Evolutionary conservation across 345 rosid species (phyloP), one percentile per base, ranked within the genome.

Genomic region (Gossypioides kirkii): DNA sequence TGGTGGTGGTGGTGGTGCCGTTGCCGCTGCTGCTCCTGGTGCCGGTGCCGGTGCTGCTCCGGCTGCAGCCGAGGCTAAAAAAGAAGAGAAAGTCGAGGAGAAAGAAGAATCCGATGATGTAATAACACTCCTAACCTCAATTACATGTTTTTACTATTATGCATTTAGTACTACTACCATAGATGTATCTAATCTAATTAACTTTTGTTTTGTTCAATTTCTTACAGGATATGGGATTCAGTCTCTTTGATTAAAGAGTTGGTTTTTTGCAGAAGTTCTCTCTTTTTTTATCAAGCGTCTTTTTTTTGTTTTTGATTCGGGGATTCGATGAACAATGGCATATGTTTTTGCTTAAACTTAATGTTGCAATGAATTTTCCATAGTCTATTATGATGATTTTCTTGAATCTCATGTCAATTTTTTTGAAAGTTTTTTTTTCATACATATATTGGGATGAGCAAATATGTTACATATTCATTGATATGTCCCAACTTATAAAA

Each of bases 31-130:
- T 25, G 80, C 85, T 6, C 59, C 82, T 3, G 82, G 81, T 0
- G 86, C 76, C 0, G 86, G 76, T 2, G 86, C 69, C 47, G 80
- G 70, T 4, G 88, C 85, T 1, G 84, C 86, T 0, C 84, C 88
- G 0, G 89, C 88, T 0, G 88, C 90, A n/a, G 80, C 74, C 17
- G 94, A 90, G 86, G 23, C 91, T 9, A 88, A 90, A 86, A 86
- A 88, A 74, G 98, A 89, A 61, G 93, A 92, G 77, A 90, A 90
- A 77, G 88, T 84, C 0, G 96, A 88, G 72, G 87, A 86, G 85
- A 85, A 86, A 74, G 96, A 92, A 73, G 97, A 90, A 71, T 88
- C 92, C 4, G 96, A 92, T 20, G 98, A 90, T 12, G 97, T 92
- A 74, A 85, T 88, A 20, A 10, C 38, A 16, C 41, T 17, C 43